phyloP scores from a whole-genome alignment of 176 grass and related monocot species.

The Aegilops longissima region DNA sequence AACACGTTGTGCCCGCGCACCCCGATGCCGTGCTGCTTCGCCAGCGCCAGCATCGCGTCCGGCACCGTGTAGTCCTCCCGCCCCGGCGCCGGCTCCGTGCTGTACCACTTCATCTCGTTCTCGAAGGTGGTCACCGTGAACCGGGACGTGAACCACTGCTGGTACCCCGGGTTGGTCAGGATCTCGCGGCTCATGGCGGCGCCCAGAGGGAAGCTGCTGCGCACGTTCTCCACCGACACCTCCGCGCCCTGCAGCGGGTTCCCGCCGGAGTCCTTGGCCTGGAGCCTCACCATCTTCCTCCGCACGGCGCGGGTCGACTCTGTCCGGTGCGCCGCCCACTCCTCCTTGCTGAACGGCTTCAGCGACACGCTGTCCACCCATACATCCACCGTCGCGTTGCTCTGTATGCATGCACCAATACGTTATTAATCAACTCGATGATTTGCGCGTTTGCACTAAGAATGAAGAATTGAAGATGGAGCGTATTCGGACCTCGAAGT shows the following conservation, averaged over 20 bases:
- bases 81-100: conserved; percentile 37
- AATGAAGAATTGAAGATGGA: too few species aligned
- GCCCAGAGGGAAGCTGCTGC: conserved; percentile 55
- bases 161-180: conserved; percentile 48
- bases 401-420: conserved; percentile 22
- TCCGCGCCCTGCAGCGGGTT: conserved; percentile 43
- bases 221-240: conserved; percentile 42
- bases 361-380: conserved; percentile 82
- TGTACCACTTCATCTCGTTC: conserved; percentile 91
- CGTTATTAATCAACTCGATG: not conserved
- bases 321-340: conserved; percentile 70
- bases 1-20: conserved; percentile 72
- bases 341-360: conserved; percentile 61
- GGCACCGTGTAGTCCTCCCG: conserved; percentile 51
- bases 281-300: conserved; percentile 44
- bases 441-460: not conserved
- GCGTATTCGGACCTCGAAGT: conserved; percentile 57
- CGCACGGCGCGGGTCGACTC: conserved; percentile 22
- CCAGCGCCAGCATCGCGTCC: conserved; percentile 59
- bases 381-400: conserved; percentile 56
- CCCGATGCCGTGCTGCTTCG: conserved; percentile 8
- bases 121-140: conserved; percentile 74
- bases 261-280: conserved; percentile 48
- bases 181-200: conserved; percentile 54
- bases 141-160: conserved; percentile 59